Percentiles rank a stretch among this genome's conserved stretches.
These are phyloP conservation scores for Ustilago sp. DNA, from an alignment of 1,284 basidiomycete genomes.

Conservation along the genomic window DNA sequence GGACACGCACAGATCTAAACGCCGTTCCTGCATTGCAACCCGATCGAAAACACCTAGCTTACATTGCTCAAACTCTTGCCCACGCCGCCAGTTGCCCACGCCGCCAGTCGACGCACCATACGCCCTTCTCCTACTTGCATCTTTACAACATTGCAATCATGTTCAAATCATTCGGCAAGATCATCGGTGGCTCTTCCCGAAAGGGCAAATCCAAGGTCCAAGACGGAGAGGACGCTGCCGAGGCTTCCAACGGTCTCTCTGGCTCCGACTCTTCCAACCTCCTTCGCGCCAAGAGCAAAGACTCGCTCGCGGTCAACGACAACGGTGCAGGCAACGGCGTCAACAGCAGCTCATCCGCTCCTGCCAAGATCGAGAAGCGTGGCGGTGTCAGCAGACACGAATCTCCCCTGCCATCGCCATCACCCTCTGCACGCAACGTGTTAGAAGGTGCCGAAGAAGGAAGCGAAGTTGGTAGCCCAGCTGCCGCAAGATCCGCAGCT, in stretches of 20 bases:
- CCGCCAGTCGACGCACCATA: no score
- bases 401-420: constrained; percentile 60
- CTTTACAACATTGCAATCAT: constrained; percentile 37
- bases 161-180: constrained; percentile 67
- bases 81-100: no score
- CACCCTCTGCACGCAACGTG: constrained; percentile 54
- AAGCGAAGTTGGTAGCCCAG: constrained; percentile 39
- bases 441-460: constrained; percentile 33
- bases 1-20: neutral
- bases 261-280: constrained; percentile 50
- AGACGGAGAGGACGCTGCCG: constrained; percentile 41
- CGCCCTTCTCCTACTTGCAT: no score
- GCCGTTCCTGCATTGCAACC: neutral
- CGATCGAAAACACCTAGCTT: neutral
- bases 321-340: constrained; percentile 20
- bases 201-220: constrained; percentile 61
- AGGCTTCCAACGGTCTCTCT: constrained; percentile 31
- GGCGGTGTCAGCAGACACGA: constrained; percentile 64
- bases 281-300: constrained; percentile 37
- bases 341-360: constrained; percentile 26
- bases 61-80: no score
- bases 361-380: constrained; percentile 62
- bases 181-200: constrained; percentile 65
- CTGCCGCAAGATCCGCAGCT: constrained; percentile 30
- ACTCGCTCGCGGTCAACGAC: constrained; percentile 34